Conservation (phyloP, 108 stramenopile genomes). For the Nitzschia sp. region DNA sequence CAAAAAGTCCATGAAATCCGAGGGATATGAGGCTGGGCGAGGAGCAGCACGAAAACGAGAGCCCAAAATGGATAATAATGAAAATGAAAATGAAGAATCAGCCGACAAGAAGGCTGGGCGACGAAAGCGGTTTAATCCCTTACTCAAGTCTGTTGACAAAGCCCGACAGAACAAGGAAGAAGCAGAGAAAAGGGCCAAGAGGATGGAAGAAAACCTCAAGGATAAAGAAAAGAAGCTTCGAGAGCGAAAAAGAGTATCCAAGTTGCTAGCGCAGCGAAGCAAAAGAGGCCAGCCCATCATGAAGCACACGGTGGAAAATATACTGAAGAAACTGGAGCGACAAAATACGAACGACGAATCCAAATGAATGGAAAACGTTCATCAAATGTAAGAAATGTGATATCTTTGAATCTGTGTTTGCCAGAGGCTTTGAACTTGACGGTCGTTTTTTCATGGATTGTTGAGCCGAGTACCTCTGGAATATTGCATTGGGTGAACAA, state of each 20-base stretch:
- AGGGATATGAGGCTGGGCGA: slow-evolving; percentile 69
- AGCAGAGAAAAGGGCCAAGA: background rate
- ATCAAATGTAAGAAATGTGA: background rate
- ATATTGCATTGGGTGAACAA: slow-evolving; percentile 7
- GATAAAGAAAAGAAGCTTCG: slow-evolving; percentile 37
- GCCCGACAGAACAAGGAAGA: slow-evolving; percentile 36
- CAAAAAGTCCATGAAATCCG: slow-evolving; percentile 64
- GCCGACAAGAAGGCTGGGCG: background rate
- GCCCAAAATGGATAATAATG: background rate
- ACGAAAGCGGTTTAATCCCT: slow-evolving; percentile 28
- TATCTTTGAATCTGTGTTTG: slow-evolving; percentile 1
- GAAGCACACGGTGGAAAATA: slow-evolving; percentile 71
- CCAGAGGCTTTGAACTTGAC: slow-evolving; percentile 26
- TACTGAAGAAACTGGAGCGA: slow-evolving; percentile 62
- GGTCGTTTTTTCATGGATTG: background rate
- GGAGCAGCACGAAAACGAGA: slow-evolving; percentile 69
- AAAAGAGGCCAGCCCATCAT: slow-evolving; percentile 80
- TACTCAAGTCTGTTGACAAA: slow-evolving; percentile 46
- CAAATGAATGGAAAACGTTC: background rate
- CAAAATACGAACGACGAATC: too few relatives aligned
- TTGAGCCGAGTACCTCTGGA: slow-evolving; percentile 23
- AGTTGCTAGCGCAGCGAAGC: slow-evolving; percentile 57
- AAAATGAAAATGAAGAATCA: background rate
- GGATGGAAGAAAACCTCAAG: slow-evolving; percentile 34
- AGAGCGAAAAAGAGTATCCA: slow-evolving; percentile 51